Percentiles rank a stretch among this genome's conserved stretches.
These are phyloP conservation scores for Fragaria iinumae DNA, from an alignment of 306 rosid genomes.

Conservation along the genomic window DNA sequence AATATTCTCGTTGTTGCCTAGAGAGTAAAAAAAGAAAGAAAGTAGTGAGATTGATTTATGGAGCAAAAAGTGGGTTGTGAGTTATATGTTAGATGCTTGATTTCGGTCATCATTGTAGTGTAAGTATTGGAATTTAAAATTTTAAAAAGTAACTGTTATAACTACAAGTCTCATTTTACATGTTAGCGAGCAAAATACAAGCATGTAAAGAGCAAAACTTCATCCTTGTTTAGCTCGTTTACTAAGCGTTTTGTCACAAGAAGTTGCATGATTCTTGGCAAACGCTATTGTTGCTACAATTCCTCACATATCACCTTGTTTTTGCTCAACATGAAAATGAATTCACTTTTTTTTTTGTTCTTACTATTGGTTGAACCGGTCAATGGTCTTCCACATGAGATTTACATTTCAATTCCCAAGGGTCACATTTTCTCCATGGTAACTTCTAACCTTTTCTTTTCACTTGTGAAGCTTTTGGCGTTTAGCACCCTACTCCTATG, in stretches of 20 bases:
- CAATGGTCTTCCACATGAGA: not conserved
- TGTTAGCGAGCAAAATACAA: not conserved
- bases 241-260: not conserved
- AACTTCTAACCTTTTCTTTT: not conserved
- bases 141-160: no score
- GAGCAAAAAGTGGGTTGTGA: no score
- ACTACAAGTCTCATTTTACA: not conserved
- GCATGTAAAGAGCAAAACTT: not conserved
- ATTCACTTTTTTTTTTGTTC: no score
- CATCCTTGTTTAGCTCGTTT: not conserved
- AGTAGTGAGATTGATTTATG: no score
- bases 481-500: not conserved
- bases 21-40: no score
- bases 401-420: not conserved
- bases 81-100: no score
- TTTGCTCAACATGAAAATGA: not conserved
- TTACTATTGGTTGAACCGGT: no score
- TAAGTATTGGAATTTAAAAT: no score
- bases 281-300: not conserved
- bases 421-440: conserved; percentile 12
- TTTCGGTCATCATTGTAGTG: not conserved
- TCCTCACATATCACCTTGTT: not conserved
- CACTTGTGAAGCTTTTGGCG: not conserved
- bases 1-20: no score
- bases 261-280: not conserved